Percentiles rank a stretch among this genome's conserved stretches.
Conservation (phyloP, 2,329 filamentous ascomycete species). For the Stagonosporopsis chrysanthemi region DNA sequence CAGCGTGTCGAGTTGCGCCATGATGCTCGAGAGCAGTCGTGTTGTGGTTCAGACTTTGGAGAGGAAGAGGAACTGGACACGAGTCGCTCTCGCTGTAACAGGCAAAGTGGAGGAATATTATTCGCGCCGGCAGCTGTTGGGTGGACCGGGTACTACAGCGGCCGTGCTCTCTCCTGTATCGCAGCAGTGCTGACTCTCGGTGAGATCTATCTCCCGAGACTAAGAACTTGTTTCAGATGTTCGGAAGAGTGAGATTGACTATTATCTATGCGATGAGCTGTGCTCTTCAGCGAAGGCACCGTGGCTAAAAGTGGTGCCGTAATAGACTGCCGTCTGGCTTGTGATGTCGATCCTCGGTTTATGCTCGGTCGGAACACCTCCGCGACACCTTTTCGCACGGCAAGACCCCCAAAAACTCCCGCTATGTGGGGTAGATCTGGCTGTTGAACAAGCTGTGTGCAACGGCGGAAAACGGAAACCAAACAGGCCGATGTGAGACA, state of each 20-base stretch:
- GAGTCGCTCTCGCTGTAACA: slow-evolving; percentile 32
- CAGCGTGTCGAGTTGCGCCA: slow-evolving; percentile 96
- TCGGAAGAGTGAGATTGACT: slow-evolving; percentile 3
- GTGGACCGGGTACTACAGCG: slow-evolving; percentile 23
- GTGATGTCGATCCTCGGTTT: slow-evolving; percentile 9
- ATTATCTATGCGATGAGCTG: slow-evolving; percentile 5
- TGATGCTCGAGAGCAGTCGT: slow-evolving; percentile 55
- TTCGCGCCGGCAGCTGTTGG: slow-evolving; percentile 32
- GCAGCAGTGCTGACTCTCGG: slow-evolving; percentile 16
- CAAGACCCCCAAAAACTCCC: not conserved
- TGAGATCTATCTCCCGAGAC: slow-evolving; percentile 10
- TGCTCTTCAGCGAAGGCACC: not conserved
- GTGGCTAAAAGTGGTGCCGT: slow-evolving; percentile 38
- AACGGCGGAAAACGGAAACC: not conserved
- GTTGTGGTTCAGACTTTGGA: slow-evolving; percentile 15
- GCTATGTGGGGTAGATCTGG: slow-evolving; percentile 2
- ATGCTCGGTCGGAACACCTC: slow-evolving; percentile 20
- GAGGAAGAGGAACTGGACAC: slow-evolving; percentile 30
- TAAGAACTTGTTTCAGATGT: slow-evolving; percentile 8
- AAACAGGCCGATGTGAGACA: not conserved
- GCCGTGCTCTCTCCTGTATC: slow-evolving; percentile 23
- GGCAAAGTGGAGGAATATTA: slow-evolving; percentile 41
- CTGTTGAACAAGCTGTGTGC: not conserved
- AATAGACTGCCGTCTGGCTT: slow-evolving; percentile 24
- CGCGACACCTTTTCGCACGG: slow-evolving; percentile 8